These are phyloP conservation scores for Moesziomyces aphidis DNA, from an alignment of 1,284 basidiomycete genomes.

Conservation along the genomic window DNA sequence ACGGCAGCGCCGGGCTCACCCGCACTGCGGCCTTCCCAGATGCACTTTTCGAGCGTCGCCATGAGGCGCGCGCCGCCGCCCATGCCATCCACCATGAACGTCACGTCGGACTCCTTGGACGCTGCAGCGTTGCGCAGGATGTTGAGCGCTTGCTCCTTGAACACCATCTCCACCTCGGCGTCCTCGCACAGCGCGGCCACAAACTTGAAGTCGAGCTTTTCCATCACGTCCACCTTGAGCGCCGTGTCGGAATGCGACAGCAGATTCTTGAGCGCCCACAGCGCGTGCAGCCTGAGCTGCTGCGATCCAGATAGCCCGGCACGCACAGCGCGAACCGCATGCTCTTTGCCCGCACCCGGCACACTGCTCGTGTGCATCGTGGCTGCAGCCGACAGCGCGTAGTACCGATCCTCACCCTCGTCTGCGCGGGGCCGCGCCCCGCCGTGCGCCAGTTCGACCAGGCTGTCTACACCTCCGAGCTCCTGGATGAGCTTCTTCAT, in stretches of 20 bases:
- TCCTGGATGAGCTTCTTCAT: slow-evolving; percentile 60
- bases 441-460: slow-evolving; percentile 41
- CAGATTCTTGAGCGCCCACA: slow-evolving; percentile 66
- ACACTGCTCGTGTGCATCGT: slow-evolving; percentile 10
- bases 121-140: slow-evolving; percentile 60
- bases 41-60: slow-evolving; percentile 49
- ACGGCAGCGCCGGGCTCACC: slow-evolving; percentile 39
- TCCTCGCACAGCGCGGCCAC: slow-evolving; percentile 22
- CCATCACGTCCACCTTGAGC: slow-evolving; percentile 47
- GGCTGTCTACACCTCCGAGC: slow-evolving; percentile 45
- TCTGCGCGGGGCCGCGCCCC: slow-evolving; percentile 2
- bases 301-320: slow-evolving; percentile 24
- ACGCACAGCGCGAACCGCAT: neutral
- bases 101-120: slow-evolving; percentile 47
- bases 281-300: slow-evolving; percentile 51
- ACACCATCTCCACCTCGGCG: slow-evolving; percentile 18
- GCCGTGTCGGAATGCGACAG: slow-evolving; percentile 47
- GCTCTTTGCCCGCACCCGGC: neutral
- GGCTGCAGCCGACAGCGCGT: slow-evolving; percentile 15
- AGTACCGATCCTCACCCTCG: slow-evolving; percentile 21
- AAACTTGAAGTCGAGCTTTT: slow-evolving; percentile 35
- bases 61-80: slow-evolving; percentile 50
- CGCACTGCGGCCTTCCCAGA: slow-evolving; percentile 46
- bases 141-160: slow-evolving; percentile 62
- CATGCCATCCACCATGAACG: slow-evolving; percentile 43